Conservation (phyloP, 1,139 yeast genomes). For the Debaryomyces subglobosus region DNA sequence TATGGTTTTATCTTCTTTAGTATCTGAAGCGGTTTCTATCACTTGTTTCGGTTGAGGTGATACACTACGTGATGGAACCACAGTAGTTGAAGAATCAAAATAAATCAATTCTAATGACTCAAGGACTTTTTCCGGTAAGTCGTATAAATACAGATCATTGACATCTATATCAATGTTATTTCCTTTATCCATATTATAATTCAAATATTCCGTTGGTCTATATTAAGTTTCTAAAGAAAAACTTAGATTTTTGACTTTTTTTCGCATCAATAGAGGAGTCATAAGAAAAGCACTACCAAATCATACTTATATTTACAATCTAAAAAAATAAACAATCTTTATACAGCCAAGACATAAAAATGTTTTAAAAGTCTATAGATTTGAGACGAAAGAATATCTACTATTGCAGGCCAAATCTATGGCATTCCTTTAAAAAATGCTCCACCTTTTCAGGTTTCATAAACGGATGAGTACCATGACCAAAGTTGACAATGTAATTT, state of each 20-base stretch:
- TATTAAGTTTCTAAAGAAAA: neutral
- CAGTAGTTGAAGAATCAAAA: slow-evolving; percentile 53
- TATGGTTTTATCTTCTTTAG: neutral
- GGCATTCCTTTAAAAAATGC: slow-evolving; percentile 85
- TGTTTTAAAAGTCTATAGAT: neutral
- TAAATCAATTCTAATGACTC: slow-evolving; percentile 55
- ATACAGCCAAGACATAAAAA: neutral
- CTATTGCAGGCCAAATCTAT: slow-evolving; percentile 63
- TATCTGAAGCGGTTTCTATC: neutral
- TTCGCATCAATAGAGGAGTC: slow-evolving; percentile 1
- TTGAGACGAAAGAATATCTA: neutral
- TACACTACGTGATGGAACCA: slow-evolving; percentile 7
- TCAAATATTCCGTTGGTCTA: neutral
- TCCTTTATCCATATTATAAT: neutral
- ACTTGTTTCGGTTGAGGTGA: slow-evolving; percentile 9
- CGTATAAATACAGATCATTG: slow-evolving; percentile 57
- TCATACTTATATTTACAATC: neutral
- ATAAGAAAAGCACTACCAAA: neutral
- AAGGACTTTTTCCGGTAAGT: slow-evolving; percentile 44
- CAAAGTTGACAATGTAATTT: slow-evolving; percentile 89
- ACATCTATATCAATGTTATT: slow-evolving; percentile 15
- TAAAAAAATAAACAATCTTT: neutral
- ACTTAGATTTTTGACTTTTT: neutral
- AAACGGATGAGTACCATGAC: slow-evolving; percentile 97
- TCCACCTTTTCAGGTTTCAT: slow-evolving; percentile 90